A percentile compares a stretch with the other conserved stretches of the same genome.
These are phyloP conservation scores for Sporobolomyces roseus DNA, from an alignment of 768 basidiomycete species.

Conservation along the genomic window DNA sequence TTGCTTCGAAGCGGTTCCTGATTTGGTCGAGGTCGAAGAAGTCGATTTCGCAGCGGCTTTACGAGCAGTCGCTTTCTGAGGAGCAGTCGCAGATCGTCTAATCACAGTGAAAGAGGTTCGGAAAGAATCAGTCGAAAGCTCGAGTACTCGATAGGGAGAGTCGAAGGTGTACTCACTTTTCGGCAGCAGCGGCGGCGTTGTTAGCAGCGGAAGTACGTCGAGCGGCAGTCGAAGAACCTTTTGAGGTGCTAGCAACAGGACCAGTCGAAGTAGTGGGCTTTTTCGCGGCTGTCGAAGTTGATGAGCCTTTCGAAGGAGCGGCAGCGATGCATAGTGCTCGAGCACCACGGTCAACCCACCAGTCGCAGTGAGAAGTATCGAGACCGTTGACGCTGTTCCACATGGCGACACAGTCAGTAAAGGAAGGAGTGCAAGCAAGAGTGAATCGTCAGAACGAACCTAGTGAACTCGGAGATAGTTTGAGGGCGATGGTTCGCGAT, in stretches of 20 bases:
- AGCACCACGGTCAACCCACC: constrained; percentile 13
- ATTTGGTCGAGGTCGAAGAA: neutral
- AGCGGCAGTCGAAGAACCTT: neutral
- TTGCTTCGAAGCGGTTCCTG: neutral
- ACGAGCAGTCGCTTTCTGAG: neutral
- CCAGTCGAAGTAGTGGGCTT: neutral
- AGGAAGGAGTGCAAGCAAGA: neutral
- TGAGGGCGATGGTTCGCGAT: constrained; percentile 20
- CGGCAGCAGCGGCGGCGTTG: constrained; percentile 1
- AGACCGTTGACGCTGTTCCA: constrained; percentile 17
- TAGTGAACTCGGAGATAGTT: constrained; percentile 3
- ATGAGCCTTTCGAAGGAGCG: neutral
- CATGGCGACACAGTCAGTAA: neutral
- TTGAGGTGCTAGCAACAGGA: neutral
- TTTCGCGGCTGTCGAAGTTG: neutral
- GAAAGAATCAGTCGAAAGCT: neutral
- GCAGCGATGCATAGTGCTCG: constrained; percentile 1
- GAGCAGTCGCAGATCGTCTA: neutral
- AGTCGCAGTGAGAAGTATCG: constrained; percentile 7
- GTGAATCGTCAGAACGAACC: constrained; percentile 5
- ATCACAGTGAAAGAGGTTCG: neutral
- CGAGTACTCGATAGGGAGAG: neutral
- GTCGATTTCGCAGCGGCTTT: neutral
- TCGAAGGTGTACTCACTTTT: constrained; percentile 7
- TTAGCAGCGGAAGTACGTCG: neutral